Evolutionary conservation across 2,329 filamentous ascomycete species (phyloP).

Genomic region (Stagonosporopsis rhizophila): DNA sequence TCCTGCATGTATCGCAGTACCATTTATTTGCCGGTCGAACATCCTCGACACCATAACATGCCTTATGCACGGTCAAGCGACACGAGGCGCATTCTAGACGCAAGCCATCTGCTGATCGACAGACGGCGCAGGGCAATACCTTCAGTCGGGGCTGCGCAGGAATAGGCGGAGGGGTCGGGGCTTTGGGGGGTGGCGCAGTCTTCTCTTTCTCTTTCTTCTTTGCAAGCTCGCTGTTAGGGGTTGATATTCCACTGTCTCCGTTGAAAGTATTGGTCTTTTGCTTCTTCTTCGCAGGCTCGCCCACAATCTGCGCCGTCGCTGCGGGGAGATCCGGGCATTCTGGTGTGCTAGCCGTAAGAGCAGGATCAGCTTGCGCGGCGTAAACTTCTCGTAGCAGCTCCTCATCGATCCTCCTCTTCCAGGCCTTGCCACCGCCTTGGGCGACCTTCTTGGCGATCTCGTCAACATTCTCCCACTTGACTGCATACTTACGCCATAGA

Average conservation of each 20-base stretch:
- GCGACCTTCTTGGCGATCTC: slow-evolving; percentile 88
- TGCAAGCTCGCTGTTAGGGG: slow-evolving; percentile 51
- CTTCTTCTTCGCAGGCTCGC: slow-evolving; percentile 68
- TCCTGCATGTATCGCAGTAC: slow-evolving; percentile 94
- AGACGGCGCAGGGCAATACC: slow-evolving; percentile 84
- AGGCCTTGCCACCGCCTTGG: slow-evolving; percentile 78
- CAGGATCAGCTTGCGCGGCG: slow-evolving; percentile 44
- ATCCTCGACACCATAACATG: slow-evolving; percentile 88
- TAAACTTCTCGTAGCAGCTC: slow-evolving; percentile 78
- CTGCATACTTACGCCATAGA: slow-evolving; percentile 93
- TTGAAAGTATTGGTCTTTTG: slow-evolving; percentile 57
- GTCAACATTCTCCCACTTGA: slow-evolving; percentile 94
- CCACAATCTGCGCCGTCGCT: slow-evolving; percentile 32
- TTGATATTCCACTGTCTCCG: slow-evolving; percentile 57
- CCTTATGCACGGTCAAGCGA: slow-evolving; percentile 86
- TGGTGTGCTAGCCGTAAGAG: slow-evolving; percentile 31
- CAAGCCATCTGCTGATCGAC: slow-evolving; percentile 69
- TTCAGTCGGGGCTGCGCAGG: slow-evolving; percentile 82
- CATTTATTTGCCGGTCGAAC: slow-evolving; percentile 74
- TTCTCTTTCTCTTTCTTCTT: slow-evolving; percentile 52
- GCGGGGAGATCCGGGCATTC: slow-evolving; percentile 39
- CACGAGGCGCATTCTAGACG: slow-evolving; percentile 82
- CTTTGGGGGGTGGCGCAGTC: slow-evolving; percentile 56
- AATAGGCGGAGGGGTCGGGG: slow-evolving; percentile 64
- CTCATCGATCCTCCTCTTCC: slow-evolving; percentile 90